Conservation (phyloP, 331 rosid genomes). For the Erythrophleum ivorense region DNA sequence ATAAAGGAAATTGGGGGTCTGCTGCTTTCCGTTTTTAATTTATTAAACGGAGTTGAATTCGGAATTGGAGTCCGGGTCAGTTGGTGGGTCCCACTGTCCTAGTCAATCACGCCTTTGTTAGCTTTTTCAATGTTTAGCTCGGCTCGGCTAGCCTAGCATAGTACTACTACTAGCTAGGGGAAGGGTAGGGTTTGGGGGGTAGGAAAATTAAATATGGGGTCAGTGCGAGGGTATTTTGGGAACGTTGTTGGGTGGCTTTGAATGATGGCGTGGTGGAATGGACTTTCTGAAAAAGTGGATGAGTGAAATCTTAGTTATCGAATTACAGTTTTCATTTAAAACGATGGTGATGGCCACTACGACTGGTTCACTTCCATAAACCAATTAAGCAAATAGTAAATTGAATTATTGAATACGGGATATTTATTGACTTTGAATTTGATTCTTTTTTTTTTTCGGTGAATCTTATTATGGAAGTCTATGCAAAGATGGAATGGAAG, state of each 20-base stretch:
- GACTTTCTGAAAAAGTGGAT: background rate
- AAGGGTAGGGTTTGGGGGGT: conserved; percentile 39
- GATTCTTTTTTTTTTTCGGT: background rate
- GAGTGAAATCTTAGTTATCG: background rate
- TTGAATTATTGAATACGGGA: background rate
- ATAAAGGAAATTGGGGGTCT: conserved; percentile 37
- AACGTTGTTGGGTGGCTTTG: background rate
- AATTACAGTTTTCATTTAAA: background rate
- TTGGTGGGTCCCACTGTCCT: conserved; percentile 52
- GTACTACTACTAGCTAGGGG: background rate
- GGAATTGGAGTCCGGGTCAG: conserved; percentile 68
- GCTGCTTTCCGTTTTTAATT: conserved; percentile 42
- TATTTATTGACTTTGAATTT: background rate
- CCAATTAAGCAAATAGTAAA: background rate
- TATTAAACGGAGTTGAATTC: conserved; percentile 60
- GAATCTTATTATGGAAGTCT: background rate
- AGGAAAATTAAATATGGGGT: conserved; percentile 37
- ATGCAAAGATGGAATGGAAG: too few relatives aligned
- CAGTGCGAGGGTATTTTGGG: conserved; percentile 44
- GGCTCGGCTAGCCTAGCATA: background rate
- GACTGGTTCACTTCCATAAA: background rate
- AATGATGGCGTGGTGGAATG: background rate
- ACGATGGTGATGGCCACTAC: background rate
- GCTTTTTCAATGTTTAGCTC: conserved; percentile 25
- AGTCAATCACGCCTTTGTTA: conserved; percentile 58